Base-by-base conservation (phyloP, 1,139 yeast genomes). In the Lodderomyces parapsilosis region DNA sequence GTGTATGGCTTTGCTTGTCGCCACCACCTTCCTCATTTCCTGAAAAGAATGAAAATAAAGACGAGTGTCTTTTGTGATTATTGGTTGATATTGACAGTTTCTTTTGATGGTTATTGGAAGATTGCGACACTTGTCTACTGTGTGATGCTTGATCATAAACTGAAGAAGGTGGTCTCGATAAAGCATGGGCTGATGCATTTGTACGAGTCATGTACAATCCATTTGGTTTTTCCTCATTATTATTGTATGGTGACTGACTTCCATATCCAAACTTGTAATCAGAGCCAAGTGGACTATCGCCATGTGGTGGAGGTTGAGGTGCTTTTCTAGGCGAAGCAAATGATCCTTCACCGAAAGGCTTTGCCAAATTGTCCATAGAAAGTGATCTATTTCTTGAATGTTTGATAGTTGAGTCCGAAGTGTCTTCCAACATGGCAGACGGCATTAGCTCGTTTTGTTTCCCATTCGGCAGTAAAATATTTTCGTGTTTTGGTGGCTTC, bases 251-350 rank as follows among this genome's bases (percentile, higher is more conserved):
- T 30, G 19, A n/a, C 13, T 24, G 42, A 13, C 59, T 49, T 8
- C 54, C 52, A 10, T 54, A 62, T 5, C 68, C 69, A 48, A 64
- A 65, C 43, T 56, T 57, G 47, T 49, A 64, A 27, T 38, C 43
- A 10, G 52, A 51, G 45, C 57, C 56, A 43, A 59, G 43, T 3
- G 68, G 64, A 42, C 65, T 53, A 11, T 41, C 43, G 8, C 36
- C 37, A 9, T 24, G 30, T 13, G 50, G 40, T 22, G 51, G 53
- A 27, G 51, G 50, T 33, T 45, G 71, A 1, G 87, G 87, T 0
- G 86, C 84, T 53, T 68, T 78, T 58, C 87, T 68, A 19, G 87
- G 88, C 0, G 87, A 81, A 25, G 69, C 58, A 54, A 81, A 48
- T 8, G 49, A 31, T n/a, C 38, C 45, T 15, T 46, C 41, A 30